Evolutionary conservation across 805 yeast species (phyloP), one percentile per base, ranked within the genome.

Genomic region (Saccharomycopsis sp.): DNA sequence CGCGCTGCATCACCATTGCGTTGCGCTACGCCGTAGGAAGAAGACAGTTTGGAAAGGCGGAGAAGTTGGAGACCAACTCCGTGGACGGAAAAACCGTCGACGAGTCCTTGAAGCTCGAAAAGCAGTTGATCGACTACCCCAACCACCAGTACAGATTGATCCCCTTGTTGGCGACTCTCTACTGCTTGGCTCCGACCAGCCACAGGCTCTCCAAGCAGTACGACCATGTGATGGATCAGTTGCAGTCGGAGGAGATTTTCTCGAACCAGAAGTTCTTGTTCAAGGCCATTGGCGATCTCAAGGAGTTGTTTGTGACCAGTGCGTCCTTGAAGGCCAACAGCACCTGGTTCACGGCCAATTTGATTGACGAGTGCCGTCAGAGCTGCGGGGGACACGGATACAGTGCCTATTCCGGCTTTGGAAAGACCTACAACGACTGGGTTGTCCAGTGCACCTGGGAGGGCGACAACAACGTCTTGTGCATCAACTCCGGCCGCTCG

Each of bases 371-470:
- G 73, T 81, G 91, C 63, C 82, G 97, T 74, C 97, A 91, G 73
- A 79, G 96, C 1, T 91, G 97, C 72, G 97, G 97, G 70, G 97
- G 97, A 34, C 97, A 89, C 72, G 97, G 97, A 47, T 91, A 91
- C 73, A 89, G 96, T 23, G 83, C 91, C n/a, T 91, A 91, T 72
- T 83, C 89, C 63, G 96, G 91, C 1, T 88, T 91, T 69, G 97
- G 95, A 47, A 89, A 86, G 69, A 91, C 91, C 12, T 89, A 83
- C 75, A 80, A 80, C 62, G 97, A 91, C 71, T 92, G 96, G 89
- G 97, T 88, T n/a, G 97, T 91, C 47, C 97, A 91, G 74, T 91
- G 97, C 73, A 91, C 97, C 18, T 91, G 97, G 97, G 97, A 91
- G 75, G 97, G 97, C 71, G 97, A 91, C 72, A 91, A 91, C 75